These are phyloP conservation scores for Penicillium longicatenatum DNA, from an alignment of 495 filamentous ascomycete species.

Conservation along the genomic window DNA sequence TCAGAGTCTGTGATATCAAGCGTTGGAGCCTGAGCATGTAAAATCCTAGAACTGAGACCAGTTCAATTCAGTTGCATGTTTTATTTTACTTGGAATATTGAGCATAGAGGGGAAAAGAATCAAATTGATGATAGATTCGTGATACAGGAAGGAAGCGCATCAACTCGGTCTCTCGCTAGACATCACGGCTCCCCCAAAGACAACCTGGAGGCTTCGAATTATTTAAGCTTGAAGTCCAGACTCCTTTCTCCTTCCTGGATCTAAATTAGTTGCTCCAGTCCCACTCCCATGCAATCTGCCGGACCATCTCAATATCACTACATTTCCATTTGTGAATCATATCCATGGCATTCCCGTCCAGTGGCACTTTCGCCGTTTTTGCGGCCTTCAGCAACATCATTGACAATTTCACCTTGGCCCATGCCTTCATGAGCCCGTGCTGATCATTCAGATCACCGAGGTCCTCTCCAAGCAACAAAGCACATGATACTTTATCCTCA, in stretches of 20 bases:
- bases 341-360: background rate
- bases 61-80: too few species aligned
- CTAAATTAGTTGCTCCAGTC: background rate
- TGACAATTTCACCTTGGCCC: slow-evolving; percentile 1
- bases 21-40: too few species aligned
- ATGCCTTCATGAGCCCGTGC: background rate
- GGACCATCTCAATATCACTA: background rate
- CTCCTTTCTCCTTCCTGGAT: too few species aligned
- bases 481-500: background rate
- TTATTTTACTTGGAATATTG: too few species aligned
- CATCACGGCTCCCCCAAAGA: too few species aligned
- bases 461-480: background rate
- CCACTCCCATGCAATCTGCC: slow-evolving; percentile 1
- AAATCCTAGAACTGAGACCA: too few species aligned
- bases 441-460: background rate
- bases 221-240: too few species aligned
- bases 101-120: too few species aligned
- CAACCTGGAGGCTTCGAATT: too few species aligned
- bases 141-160: too few species aligned
- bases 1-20: too few species aligned
- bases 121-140: too few species aligned
- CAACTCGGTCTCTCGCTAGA: background rate
- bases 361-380: background rate
- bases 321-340: slow-evolving; percentile 1
- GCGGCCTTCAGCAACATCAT: background rate